Evolutionary conservation across 805 yeast species (phyloP).

Genomic region (Suhomyces pyralidae): DNA sequence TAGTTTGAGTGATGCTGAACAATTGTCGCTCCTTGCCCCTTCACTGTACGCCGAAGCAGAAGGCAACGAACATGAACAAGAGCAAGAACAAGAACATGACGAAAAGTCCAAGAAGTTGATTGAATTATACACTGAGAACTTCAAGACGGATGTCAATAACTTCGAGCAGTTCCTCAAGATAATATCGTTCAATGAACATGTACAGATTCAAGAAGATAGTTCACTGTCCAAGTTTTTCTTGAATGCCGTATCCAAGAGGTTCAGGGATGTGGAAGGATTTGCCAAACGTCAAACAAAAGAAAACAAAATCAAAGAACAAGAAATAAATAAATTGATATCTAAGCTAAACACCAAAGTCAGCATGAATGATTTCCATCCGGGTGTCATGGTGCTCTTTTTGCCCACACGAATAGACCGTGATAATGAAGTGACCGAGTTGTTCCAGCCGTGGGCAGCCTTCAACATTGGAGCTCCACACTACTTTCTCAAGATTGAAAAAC

Average conservation of each 20-base stretch:
- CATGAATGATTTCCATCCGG: constrained; percentile 60
- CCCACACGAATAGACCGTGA: constrained; percentile 61
- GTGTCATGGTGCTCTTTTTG: constrained; percentile 79
- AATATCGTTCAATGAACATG: constrained; percentile 28
- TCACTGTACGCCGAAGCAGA: neutral
- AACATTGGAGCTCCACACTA: constrained; percentile 86
- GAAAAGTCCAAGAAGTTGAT: constrained; percentile 16
- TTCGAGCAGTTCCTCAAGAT: constrained; percentile 18
- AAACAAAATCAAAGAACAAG: constrained; percentile 50
- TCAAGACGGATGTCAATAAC: constrained; percentile 12
- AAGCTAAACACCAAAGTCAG: constrained; percentile 55
- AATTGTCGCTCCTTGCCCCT: neutral
- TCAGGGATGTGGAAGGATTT: constrained; percentile 80
- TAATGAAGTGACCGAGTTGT: constrained; percentile 14
- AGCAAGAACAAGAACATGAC: constrained; percentile 11
- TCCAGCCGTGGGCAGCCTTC: constrained; percentile 90
- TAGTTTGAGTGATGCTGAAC: neutral
- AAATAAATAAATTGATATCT: constrained; percentile 34
- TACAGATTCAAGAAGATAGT: constrained; percentile 21
- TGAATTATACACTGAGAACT: constrained; percentile 14
- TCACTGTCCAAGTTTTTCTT: constrained; percentile 29
- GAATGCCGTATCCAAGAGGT: constrained; percentile 61
- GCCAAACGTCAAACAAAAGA: constrained; percentile 85
- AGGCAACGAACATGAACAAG: constrained; percentile 7
- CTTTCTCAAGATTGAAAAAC: constrained; percentile 52